Base-by-base conservation (phyloP, 2,329 filamentous ascomycete genomes). In the Hyphodiscus sp. region DNA sequence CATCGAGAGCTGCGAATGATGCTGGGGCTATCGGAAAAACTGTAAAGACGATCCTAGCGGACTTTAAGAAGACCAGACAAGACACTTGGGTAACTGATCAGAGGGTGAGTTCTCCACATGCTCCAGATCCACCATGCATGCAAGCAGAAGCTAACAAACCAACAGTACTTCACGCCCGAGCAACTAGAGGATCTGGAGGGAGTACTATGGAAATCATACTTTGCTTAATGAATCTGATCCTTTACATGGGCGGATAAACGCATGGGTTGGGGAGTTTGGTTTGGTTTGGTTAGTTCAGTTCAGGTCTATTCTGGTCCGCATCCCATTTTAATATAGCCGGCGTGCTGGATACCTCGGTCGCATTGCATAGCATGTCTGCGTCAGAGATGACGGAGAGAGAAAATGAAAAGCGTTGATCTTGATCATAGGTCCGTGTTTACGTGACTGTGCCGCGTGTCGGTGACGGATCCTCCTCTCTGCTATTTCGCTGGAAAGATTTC, bases 151-250 rank as follows among this genome's bases (percentile, higher is more conserved):
- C 58, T 58, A 51, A 63, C 50, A 45, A 23, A 18, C 26, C 13
- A 2, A 56, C 59, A 87, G 81, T 82, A 90, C 56, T 99, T 99
- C 68, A 91, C 91, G 23, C 75, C 86, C 29, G 94, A 97, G 63
- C 92, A 99, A 67, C 76, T 99, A 11, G 94, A 97, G 70, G 92
- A 97, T 67, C 71, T 99, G 55, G 91, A 96, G 65, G 94, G 94
- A 50, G 95, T 99, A 47, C 76, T 99, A 50, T 99, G 94, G 94
- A 99, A 99, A 85, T 97, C 92, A 71, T 99, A 99, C 69, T 99
- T 99, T 75, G 95, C 67, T 41, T 69, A 63, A 58, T 20, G 26
- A 19, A 13, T 38, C 33, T 38, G 33, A 13, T 38, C 33, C 4
- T 38, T 38, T 10, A 38, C 33, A 38, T 47, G 19, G 45, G 26